phyloP scores from a whole-genome alignment of 2,329 filamentous ascomycete species.

The Colletotrichum sp. region DNA sequence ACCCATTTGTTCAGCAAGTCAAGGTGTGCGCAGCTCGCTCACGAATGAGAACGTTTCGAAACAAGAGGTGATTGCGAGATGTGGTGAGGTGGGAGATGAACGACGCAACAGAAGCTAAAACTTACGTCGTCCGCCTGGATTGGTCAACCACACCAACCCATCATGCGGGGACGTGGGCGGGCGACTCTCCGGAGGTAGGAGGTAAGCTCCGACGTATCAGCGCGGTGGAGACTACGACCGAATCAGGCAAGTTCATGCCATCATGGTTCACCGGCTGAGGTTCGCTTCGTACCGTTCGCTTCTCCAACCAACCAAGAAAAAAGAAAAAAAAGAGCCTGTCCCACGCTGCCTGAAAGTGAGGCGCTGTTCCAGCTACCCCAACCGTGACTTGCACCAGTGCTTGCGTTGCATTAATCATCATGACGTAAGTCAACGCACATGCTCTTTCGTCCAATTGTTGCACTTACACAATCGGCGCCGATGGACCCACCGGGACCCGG shows the following conservation, averaged over 20 bases:
- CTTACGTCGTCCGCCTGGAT: slow-evolving; percentile 2
- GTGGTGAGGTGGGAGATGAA: background rate
- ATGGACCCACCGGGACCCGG: background rate
- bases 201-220: slow-evolving; percentile 16
- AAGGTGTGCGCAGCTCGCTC: background rate
- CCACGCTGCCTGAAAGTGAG: background rate
- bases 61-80: background rate
- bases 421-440: background rate
- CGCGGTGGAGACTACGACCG: background rate
- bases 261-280: background rate
- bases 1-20: background rate
- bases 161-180: background rate
- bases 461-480: background rate
- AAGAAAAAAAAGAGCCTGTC: background rate
- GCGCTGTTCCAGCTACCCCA: background rate
- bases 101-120: slow-evolving; percentile 13
- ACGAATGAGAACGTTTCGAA: background rate
- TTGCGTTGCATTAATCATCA: background rate
- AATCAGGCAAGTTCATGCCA: background rate
- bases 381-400: background rate
- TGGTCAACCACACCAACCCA: background rate
- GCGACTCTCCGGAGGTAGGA: background rate
- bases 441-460: background rate
- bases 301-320: background rate
- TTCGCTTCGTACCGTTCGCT: background rate